Conservation (phyloP, 345 rosid species). For the Physaria fendleri region DNA sequence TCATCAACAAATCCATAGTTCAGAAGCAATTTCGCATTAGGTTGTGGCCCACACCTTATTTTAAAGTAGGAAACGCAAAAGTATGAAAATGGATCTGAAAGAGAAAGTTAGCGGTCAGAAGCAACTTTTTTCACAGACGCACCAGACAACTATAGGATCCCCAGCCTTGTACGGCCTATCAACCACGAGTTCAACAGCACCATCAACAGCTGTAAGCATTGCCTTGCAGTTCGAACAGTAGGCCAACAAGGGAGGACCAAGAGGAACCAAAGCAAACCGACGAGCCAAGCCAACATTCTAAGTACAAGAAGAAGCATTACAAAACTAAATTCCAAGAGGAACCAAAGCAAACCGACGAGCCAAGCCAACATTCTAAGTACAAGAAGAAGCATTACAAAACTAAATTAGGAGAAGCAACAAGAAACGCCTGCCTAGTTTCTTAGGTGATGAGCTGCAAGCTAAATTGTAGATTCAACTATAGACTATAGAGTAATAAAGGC, state of each 20-base stretch:
- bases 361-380: constrained; percentile 82
- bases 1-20: constrained; percentile 95
- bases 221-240: constrained; percentile 93
- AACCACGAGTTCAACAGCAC: constrained; percentile 77
- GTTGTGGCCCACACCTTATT: constrained; percentile 95
- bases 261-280: constrained; percentile 96
- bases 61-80: not conserved
- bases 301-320: constrained; percentile 21
- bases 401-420: constrained; percentile 12
- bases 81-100: constrained; percentile 17
- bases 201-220: constrained; percentile 79
- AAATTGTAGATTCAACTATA: not conserved
- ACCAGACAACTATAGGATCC: constrained; percentile 91
- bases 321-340: too few relatives aligned
- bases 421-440: not conserved
- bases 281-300: constrained; percentile 97
- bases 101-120: not conserved
- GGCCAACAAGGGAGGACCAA: constrained; percentile 94
- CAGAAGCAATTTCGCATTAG: constrained; percentile 84
- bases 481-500: not conserved
- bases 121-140: constrained; percentile 22
- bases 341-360: constrained; percentile 97
- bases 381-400: constrained; percentile 15
- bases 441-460: not conserved
- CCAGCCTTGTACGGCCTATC: constrained; percentile 87